Evolutionary conservation across 768 basidiomycete species (phyloP), one percentile per base, ranked within the genome.

Genomic region (Saitozyma podzolica): DNA sequence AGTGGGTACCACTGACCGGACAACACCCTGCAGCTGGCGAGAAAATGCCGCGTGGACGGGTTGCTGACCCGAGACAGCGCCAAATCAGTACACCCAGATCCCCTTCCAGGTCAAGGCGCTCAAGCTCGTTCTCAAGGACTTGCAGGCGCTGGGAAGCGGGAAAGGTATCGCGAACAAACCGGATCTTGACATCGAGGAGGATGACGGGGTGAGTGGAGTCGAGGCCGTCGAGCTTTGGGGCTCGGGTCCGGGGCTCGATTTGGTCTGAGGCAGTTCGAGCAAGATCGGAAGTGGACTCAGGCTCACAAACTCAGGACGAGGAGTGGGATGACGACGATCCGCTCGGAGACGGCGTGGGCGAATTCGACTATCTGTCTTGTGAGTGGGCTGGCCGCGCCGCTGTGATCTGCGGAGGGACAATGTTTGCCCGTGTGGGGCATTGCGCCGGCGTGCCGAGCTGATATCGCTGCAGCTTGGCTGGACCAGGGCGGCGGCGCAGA

Each of bases 281-380:
- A 29, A n/a, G n/a, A n/a, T n/a, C n/a, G n/a, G 55, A 56, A 42
- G 7, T 10, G n/a, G n/a, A n/a, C n/a, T n/a, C n/a, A n/a, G 49
- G 60, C 67, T 64, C 61, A 63, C 4, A n/a, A 10, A 29, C n/a
- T n/a, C 50, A 75, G 75, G 89, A 92, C 66, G 91, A 91, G 41
- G 91, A 91, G n/a, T 98, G 95, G 95, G 84, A 86, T 9, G 93
- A 96, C 70, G 92, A 93, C 73, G 92, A 90, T 59, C 85, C 84
- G 53, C 78, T 84, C 41, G 81, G 85, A 54, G 86, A 70, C 19
- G 61, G 16, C 16, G 70, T 86, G 54, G 89, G 90, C n/a, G 89
- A 91, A 70, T 86, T 90, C 66, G 86, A 87, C 20, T 91, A 87
- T 82, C 81, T 96, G 43, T 92, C 92, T 6, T 79, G 81, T 82